Percentiles rank a stretch among this genome's conserved stretches.
Evolutionary conservation across 1,284 basidiomycete species (phyloP).

Genomic region (Moniliophthora roreri): DNA sequence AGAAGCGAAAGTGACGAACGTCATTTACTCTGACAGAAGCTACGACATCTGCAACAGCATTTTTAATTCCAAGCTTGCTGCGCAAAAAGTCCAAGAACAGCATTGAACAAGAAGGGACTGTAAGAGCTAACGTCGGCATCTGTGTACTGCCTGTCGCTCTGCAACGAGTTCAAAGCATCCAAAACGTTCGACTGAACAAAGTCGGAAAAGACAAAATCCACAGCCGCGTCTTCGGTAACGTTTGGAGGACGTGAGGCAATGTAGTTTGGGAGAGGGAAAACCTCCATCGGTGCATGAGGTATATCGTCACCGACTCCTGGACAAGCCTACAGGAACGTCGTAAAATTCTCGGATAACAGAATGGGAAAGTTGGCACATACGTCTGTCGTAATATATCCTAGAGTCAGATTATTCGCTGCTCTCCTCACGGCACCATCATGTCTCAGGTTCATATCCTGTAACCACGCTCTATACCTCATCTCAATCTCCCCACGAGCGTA

Average conservation of each 20-base stretch:
- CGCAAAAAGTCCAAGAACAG: slow-evolving; percentile 62
- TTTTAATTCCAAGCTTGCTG: slow-evolving; percentile 56
- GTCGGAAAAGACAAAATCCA: slow-evolving; percentile 72
- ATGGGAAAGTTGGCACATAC: slow-evolving; percentile 36
- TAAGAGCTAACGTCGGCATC: slow-evolving; percentile 51
- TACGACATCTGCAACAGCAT: no score
- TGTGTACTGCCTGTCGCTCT: slow-evolving; percentile 51
- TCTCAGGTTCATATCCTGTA: slow-evolving; percentile 51
- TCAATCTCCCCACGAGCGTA: slow-evolving; percentile 55
- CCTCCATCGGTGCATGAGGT: slow-evolving; percentile 43
- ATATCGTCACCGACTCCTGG: slow-evolving; percentile 74
- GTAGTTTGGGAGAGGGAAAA: neutral
- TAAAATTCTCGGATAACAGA: neutral
- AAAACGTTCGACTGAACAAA: slow-evolving; percentile 61
- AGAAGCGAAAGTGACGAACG: no score
- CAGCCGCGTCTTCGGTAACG: slow-evolving; percentile 45
- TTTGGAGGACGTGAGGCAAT: slow-evolving; percentile 33
- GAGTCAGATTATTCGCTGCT: slow-evolving; percentile 48
- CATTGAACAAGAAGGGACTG: slow-evolving; percentile 46
- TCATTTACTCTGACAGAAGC: no score
- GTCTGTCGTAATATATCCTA: slow-evolving; percentile 76
- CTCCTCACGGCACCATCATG: slow-evolving; percentile 32
- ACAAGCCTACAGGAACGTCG: slow-evolving; percentile 44
- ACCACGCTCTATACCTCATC: slow-evolving; percentile 50
- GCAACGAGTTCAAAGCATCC: slow-evolving; percentile 52